These are phyloP conservation scores for Amaranthus tricolor DNA, from an alignment of 179 eudicot species.

Conservation along the genomic window DNA sequence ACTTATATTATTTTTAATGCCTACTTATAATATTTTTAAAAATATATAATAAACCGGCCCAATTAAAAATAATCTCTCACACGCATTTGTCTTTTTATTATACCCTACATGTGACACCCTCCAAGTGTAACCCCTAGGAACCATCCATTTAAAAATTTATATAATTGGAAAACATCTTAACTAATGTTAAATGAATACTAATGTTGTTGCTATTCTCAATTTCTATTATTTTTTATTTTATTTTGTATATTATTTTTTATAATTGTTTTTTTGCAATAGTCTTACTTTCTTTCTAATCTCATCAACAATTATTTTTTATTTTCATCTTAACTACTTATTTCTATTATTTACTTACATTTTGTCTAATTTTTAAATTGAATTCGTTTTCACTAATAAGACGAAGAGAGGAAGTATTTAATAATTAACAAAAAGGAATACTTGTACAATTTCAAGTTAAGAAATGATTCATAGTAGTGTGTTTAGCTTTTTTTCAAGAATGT, in stretches of 20 bases:
- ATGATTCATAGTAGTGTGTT: background rate
- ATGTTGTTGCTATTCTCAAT: background rate
- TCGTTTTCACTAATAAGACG: no score
- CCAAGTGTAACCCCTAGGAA: conserved; percentile 4
- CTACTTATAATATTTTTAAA: no score
- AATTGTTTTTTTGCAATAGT: background rate
- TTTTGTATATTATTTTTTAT: background rate
- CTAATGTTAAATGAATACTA: background rate
- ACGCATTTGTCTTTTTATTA: background rate
- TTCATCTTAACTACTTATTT: no score
- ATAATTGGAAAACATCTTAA: conserved; percentile 1
- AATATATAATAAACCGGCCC: no score
- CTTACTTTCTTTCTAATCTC: no score
- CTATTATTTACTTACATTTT: no score
- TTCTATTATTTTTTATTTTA: background rate
- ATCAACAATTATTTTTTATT: no score
- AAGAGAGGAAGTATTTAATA: background rate
- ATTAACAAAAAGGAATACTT: background rate
- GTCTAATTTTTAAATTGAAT: no score
- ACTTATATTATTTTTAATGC: no score
- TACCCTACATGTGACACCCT: conserved; percentile 10
- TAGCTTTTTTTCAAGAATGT: background rate
- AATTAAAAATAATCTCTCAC: no score
- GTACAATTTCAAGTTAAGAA: background rate
- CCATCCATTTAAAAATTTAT: background rate